Evolutionary conservation across 257 asterid species (phyloP), one percentile per base, ranked within the genome.

Genomic region (Capsicum pubescens): DNA sequence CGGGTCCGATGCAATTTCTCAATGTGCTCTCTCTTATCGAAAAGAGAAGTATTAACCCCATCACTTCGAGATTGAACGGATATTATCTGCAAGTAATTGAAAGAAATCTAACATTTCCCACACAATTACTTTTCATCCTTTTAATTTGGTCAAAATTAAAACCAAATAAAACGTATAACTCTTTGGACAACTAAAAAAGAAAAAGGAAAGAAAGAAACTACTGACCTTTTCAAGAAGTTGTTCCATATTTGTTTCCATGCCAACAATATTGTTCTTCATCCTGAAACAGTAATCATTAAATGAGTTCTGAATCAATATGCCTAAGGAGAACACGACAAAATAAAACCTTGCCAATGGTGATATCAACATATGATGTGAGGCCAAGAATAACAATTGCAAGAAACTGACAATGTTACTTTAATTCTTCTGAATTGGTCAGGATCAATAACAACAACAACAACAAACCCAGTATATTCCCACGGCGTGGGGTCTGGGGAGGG

Each of bases 1-100:
- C 98, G 98, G 3, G 98, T 97, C 42, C 97, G 95, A 84, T 97
- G 99, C 92, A 97, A 90, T 87, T 97, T 97, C 92, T 97, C 99
- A 61, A 97, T 93, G 76, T 97, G 98, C 84, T 93, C 98, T 91
- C 98, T 93, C 97, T 95, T 97, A 83, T 93, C 95, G 50, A 92
- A 90, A 82, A 97, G 98, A 88, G 99, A 95, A 81, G 95, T 95
- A 90, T 97, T 97, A 87, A 97, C 99, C 85, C 98, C 96, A 87
- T 97, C 99, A 86, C 97, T 97, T 89, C 93, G 91, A 85, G 97
- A 93, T 87, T 97, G 99, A 83, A 97, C 98, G 54, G 99, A 93
- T 84, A 91, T 92, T 89, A 97, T 97, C 99, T 97, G 97, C 81
- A 90, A 86, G 74, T 79, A 81, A 79, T 81, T 87, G 26, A 77